Evolutionary conservation across 2,329 filamentous ascomycete species (phyloP).

Genomic region (Aspergillus aculeatinus): DNA sequence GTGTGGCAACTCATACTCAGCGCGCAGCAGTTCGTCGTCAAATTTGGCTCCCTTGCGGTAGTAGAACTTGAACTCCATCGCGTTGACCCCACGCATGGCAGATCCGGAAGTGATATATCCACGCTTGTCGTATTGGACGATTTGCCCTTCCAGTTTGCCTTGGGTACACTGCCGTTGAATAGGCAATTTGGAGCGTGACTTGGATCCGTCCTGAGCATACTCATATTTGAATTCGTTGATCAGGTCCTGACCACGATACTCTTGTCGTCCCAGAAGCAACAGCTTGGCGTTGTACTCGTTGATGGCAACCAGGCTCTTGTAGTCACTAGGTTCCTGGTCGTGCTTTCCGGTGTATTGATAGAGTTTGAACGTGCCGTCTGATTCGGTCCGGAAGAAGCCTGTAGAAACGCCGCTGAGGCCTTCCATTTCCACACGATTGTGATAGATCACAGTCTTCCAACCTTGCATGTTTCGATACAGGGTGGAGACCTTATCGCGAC

Average conservation of each 20-base stretch:
- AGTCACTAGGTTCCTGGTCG: conserved; percentile 45
- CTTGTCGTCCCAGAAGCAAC: conserved; percentile 44
- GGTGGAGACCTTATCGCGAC: conserved; percentile 42
- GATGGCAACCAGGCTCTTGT: conserved; percentile 42
- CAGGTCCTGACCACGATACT: conserved; percentile 43
- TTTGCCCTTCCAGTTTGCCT: conserved; percentile 47
- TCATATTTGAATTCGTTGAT: conserved; percentile 52
- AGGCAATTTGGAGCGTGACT: conserved; percentile 35
- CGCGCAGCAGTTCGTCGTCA: conserved; percentile 55
- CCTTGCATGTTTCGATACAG: conserved; percentile 32
- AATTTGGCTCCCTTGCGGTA: conserved; percentile 55
- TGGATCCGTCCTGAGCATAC: conserved; percentile 18
- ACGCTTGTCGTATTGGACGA: conserved; percentile 52
- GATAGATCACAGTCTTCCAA: conserved; percentile 44
- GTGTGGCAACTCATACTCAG: conserved; percentile 54
- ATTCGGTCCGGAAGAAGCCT: conserved; percentile 44
- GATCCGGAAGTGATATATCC: conserved; percentile 54
- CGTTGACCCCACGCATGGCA: conserved; percentile 51
- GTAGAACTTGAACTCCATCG: conserved; percentile 53
- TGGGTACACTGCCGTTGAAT: conserved; percentile 46
- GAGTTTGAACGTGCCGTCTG: conserved; percentile 39
- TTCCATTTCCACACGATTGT: conserved; percentile 46
- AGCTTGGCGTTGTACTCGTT: conserved; percentile 50
- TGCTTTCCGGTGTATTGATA: conserved; percentile 41
- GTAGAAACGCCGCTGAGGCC: conserved; percentile 49